Percentiles rank a stretch among this genome's conserved stretches.
These are phyloP conservation scores for Chloris gayana DNA, from an alignment of 176 grass and related monocot species.

Conservation along the genomic window DNA sequence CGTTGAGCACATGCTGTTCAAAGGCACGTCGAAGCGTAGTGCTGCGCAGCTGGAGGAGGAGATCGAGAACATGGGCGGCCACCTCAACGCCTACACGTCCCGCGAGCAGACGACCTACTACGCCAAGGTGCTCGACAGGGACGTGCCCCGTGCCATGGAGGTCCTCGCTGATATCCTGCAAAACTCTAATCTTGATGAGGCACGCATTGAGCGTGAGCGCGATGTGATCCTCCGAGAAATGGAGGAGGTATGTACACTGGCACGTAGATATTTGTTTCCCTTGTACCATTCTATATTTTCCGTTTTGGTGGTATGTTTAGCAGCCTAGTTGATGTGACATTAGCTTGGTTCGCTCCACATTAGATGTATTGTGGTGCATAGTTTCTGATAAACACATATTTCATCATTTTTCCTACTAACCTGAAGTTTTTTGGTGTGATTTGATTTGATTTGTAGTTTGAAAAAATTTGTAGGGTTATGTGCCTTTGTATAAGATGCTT, in stretches of 20 bases:
- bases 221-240: slow-evolving; percentile 94
- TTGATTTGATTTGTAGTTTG: no score
- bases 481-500: no score
- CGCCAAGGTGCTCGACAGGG: slow-evolving; percentile 88
- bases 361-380: neutral
- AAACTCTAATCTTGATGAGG: slow-evolving; percentile 71
- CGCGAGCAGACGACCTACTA: slow-evolving; percentile 96
- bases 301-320: neutral
- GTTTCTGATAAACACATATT: neutral
- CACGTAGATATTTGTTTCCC: slow-evolving; percentile 16
- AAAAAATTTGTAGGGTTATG: no score
- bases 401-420: no score
- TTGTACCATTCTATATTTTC: neutral
- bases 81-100: slow-evolving; percentile 96
- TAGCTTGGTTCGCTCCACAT: neutral
- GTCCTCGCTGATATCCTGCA: slow-evolving; percentile 87
- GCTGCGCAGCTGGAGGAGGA: slow-evolving; percentile 83
- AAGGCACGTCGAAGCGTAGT: slow-evolving; percentile 69
- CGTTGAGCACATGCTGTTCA: slow-evolving; percentile 99
- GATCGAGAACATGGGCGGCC: slow-evolving; percentile 95
- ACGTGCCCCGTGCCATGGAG: slow-evolving; percentile 72
- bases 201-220: slow-evolving; percentile 71
- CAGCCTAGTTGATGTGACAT: neutral
- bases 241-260: slow-evolving; percentile 71
- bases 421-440: no score